Conservation (phyloP, 2,329 filamentous ascomycete genomes). For the Neofusicoccum laricinum region DNA sequence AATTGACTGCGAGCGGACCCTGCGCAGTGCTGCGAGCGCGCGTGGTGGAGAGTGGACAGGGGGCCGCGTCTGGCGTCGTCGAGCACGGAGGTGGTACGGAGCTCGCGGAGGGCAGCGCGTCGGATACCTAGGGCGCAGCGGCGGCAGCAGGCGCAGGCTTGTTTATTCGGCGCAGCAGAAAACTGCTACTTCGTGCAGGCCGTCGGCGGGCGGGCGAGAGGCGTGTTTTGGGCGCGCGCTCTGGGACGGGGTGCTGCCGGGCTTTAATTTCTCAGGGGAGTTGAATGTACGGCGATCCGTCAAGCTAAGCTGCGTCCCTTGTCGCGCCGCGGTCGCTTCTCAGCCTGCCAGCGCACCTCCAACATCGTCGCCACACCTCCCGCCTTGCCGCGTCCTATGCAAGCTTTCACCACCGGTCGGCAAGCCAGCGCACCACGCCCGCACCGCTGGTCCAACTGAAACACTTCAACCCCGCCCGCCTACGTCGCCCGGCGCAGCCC, state of each 20-base stretch:
- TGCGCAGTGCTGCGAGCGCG: neutral
- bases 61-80: conserved; percentile 5
- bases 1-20: conserved; percentile 13
- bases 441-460: neutral
- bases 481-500: neutral
- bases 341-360: neutral
- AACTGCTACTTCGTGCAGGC: neutral
- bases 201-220: neutral
- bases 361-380: neutral
- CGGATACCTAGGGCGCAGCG: neutral
- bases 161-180: neutral
- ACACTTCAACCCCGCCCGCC: conserved; percentile 1
- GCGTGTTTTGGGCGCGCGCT: conserved; percentile 2
- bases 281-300: neutral
- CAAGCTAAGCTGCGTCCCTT: neutral
- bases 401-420: neutral
- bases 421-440: neutral
- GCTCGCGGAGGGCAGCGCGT: conserved; percentile 1
- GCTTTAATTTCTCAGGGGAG: conserved; percentile 17
- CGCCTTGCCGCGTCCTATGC: neutral
- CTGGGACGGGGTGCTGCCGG: neutral
- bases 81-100: conserved; percentile 10
- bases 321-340: neutral
- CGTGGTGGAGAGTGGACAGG: conserved; percentile 14
- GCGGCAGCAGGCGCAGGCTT: neutral